Evolutionary conservation across 1,284 basidiomycete genomes (phyloP).

Genomic region (Moesziomyces aphidis): DNA sequence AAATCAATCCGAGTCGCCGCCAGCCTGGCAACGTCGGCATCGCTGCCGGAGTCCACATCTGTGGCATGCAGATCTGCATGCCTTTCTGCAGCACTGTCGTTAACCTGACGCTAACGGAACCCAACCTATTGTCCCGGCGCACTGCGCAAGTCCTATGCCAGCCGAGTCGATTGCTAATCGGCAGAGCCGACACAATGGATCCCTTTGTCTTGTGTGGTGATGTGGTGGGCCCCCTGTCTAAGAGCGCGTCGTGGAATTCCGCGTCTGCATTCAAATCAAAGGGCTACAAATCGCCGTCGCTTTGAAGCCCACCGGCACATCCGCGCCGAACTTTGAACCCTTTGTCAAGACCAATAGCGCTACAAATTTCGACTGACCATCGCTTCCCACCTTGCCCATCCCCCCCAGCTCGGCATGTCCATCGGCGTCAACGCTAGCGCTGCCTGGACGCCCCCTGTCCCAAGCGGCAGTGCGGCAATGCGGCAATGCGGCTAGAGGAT

Average conservation of each 20-base stretch:
- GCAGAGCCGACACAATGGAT: not conserved
- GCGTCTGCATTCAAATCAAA: not conserved
- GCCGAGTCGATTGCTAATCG: not conserved
- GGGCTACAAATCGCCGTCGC: too few species aligned
- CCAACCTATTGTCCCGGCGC: too few species aligned
- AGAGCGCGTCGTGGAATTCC: not conserved
- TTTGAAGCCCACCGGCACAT: not conserved
- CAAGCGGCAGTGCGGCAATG: too few species aligned
- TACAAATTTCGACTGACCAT: not conserved
- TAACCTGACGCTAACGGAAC: not conserved
- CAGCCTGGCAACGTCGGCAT: not conserved
- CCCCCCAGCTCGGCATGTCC: not conserved
- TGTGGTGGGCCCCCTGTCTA: not conserved
- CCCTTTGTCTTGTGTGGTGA: too few species aligned
- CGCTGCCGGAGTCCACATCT: not conserved
- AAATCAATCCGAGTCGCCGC: too few species aligned
- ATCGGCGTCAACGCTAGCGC: not conserved
- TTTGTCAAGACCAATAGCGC: too few species aligned
- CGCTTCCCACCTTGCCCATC: not conserved
- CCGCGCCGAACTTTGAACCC: not conserved
- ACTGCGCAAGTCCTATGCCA: too few species aligned
- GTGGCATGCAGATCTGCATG: not conserved
- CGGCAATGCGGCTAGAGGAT: too few species aligned
- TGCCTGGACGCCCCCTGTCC: too few species aligned
- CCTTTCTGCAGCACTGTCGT: not conserved